Conservation (phyloP, 148 eudicot species). For the Limonium bicolor region DNA sequence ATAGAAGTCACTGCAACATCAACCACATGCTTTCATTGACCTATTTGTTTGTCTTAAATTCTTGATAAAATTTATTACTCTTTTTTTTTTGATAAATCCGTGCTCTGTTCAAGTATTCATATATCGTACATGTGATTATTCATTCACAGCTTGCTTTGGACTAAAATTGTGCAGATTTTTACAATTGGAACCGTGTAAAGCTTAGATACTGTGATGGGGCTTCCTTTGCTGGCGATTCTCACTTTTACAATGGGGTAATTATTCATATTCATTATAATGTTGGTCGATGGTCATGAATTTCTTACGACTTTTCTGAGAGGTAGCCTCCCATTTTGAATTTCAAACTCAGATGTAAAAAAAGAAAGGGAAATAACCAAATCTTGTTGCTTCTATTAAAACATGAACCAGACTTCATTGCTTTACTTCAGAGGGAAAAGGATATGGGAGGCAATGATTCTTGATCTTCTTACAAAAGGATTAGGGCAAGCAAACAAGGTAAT, state of each 20-base stretch:
- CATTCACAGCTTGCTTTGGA: no score
- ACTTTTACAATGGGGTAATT: conserved; percentile 67
- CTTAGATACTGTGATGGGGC: conserved; percentile 96
- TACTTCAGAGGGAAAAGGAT: conserved; percentile 94
- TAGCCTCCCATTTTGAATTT: not conserved
- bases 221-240: conserved; percentile 73
- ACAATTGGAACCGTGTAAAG: conserved; percentile 98
- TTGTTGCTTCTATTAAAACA: not conserved
- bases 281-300: not conserved
- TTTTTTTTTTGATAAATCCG: no score
- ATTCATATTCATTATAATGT: not conserved
- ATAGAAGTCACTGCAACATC: no score
- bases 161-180: conserved; percentile 84
- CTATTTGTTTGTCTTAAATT: no score
- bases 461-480: conserved; percentile 86
- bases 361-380: not conserved
- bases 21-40: no score
- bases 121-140: no score
- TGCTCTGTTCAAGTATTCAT: no score
- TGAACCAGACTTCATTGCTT: conserved; percentile 52
- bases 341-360: not conserved
- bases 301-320: not conserved
- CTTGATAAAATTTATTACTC: no score
- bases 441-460: conserved; percentile 73
- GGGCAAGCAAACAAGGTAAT: conserved; percentile 53